phyloP scores from a whole-genome alignment of 2,329 filamentous ascomycete genomes.

The Fusarium secorum region DNA sequence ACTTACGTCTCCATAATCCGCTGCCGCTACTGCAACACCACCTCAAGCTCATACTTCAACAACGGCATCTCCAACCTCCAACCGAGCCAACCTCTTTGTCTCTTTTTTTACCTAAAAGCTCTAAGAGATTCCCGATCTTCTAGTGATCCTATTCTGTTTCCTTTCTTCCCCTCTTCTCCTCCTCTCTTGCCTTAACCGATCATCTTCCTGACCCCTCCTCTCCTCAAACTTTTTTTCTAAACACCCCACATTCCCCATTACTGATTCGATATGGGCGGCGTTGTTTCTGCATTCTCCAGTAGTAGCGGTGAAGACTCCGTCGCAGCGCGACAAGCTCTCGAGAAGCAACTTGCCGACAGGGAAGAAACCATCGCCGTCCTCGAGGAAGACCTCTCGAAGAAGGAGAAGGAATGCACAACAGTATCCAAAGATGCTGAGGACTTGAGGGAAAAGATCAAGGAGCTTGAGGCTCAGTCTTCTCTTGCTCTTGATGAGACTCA shows the following conservation, averaged over 20 bases:
- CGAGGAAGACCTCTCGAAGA: constrained; percentile 47
- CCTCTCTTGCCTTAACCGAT: neutral
- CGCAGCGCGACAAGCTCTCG: constrained; percentile 45
- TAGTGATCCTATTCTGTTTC: neutral
- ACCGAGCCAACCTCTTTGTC: constrained; percentile 24
- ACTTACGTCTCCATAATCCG: constrained; percentile 18
- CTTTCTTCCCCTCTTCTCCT: constrained; percentile 4
- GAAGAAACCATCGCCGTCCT: constrained; percentile 48
- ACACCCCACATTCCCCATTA: constrained; percentile 26
- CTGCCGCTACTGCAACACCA: constrained; percentile 27
- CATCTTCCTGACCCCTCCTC: constrained; percentile 8
- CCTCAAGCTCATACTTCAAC: constrained; percentile 19
- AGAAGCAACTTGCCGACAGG: constrained; percentile 51
- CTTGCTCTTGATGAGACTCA: constrained; percentile 45
- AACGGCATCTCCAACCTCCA: constrained; percentile 26
- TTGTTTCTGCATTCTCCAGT: constrained; percentile 50
- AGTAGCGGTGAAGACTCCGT: constrained; percentile 46
- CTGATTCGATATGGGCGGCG: constrained; percentile 50
- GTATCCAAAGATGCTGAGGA: constrained; percentile 49
- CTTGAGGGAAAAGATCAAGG: constrained; percentile 50
- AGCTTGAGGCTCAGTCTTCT: constrained; percentile 45
- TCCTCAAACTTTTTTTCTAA: neutral
- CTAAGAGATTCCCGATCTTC: constrained; percentile 7
- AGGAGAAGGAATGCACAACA: constrained; percentile 49
- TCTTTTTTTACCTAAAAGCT: constrained; percentile 7